Base-by-base conservation (phyloP, 495 filamentous ascomycete species). In the Tuber indicum region DNA sequence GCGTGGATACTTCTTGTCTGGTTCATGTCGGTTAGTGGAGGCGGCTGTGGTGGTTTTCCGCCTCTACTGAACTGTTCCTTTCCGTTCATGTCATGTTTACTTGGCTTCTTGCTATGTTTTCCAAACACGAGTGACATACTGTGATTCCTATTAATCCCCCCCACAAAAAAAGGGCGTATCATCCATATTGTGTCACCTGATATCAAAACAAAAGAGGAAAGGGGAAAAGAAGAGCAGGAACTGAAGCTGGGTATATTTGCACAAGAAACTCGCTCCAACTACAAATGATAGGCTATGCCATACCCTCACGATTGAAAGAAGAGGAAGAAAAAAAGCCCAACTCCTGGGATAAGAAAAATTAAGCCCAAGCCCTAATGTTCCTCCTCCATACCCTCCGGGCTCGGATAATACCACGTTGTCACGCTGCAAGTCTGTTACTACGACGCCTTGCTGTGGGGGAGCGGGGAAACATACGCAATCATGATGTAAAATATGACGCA, bases 401-500 rank as follows among this genome's bases (percentile, higher is more conserved):
- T 52, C 49, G 91, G 91, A 79, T 89, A 91, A 82, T 88, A 91
- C 78, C 85, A 89, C 3, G 90, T 89, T 10, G 87, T 87, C 0
- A 91, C 88, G 21, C 78, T 81, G 36, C 17, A n/a, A 52, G 21
- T n/a, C 49, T 9, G 23, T 52, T 52, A 52, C 7, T 52, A 52
- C n/a, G 8, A n/a, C 21, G n/a, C 23, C 49, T 19, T 62, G 21
- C 16, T n/a, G 16, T 58, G 26, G 8, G 43, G 41, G 23, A 49
- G 58, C 36, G 69, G 62, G 71, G 66, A 21, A 21, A 82, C 81
- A 42, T 74, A 82, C 80, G 88, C 89, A 77, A 92, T 89, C 71
- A 89, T 87, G 49, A 91, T 79, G 79, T 92, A 92, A 17, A 91
- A 87, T 39, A 91, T 85, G 10, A 97, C 89, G 81, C 92, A 95